Evolutionary conservation across 2,329 filamentous ascomycete genomes (phyloP), one percentile per base, ranked within the genome.

Genomic region (Beauveria brongniartii): DNA sequence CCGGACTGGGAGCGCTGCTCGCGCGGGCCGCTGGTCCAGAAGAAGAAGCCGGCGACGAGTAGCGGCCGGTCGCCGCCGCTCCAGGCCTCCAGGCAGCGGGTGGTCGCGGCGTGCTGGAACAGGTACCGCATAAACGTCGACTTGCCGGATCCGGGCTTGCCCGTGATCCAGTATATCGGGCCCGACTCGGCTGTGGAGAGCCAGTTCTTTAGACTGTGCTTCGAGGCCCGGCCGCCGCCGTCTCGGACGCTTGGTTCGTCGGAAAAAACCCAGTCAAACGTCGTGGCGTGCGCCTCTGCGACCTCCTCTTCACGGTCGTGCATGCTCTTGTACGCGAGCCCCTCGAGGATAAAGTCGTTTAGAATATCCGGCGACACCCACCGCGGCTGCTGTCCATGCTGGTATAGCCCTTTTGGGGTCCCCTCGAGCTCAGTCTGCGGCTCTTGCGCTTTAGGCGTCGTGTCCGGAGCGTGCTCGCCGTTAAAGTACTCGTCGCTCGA

Each of bases 61-160:
- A 73, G 65, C 0, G 68, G 68, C 56, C 46, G 61, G 0, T 47
- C 62, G 0, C 16, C 44, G 30, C 30, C 55, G 30, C 37, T 34
- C 74, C 73, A 76, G 1, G 40, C 18, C 1, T 59, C 63, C 8
- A 71, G 63, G 6, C 62, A 54, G 10, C 64, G 4, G 40, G 65
- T 24, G 0, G 65, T 64, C 2, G 28, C 41, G 0, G 53, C 46
- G 22, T 73, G 69, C 3, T 69, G 65, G 0, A 66, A 69, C 14
- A 77, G 67, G 41, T 73, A 72, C 22, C 75, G 73, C 68, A 78
- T 78, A 1, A 80, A 68, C 0, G 77, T 78, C 0, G 76, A 79
- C 62, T 80, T 80, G 0, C 78, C 78, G 0, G 75, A 75, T 0
- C 78, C 78, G 3, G 78, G 73, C 40, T 78, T 76, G 2, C 74